Base-by-base conservation (phyloP, 441 rosid genomes). In the Euphorbia celastroides region DNA sequence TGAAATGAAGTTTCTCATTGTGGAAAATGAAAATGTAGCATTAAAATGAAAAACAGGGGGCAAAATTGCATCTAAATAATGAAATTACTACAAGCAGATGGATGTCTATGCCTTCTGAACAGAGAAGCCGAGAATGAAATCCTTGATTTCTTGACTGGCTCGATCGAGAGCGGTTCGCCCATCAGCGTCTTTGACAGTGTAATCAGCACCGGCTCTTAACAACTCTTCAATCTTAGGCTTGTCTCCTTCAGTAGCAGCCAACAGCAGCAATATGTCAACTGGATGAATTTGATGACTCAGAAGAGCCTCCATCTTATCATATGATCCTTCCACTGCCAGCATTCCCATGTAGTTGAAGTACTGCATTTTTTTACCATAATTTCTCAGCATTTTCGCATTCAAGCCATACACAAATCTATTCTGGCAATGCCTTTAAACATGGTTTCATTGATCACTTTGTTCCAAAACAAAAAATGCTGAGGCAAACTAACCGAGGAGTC, bases 261-360 rank as follows among this genome's bases (percentile, higher is more conserved):
- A 62, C 74, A 90, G 62, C 61, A 90, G 36, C 44, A 92, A 78
- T 72, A 92, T 89, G 73, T 92, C 98, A 14, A 89, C 95, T 2
- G 96, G 96, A 65, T 88, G 96, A n/a, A 92, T 89, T 76, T 86
- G 74, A 52, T 86, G 83, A 72, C 57, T 84, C 36, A 92, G 70
- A 68, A 92, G 92, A 70, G 92, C 92, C 68, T 92, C 95, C 98
- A 92, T 92, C 80, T 88, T 90, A 62, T 82, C 93, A 46, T 88
- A 90, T 31, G 98, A 26, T 4, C 97, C 96, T 75, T 92, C 96
- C 1, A 89, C 92, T 0, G 92, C 97, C 62, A 92, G 92, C 94
- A 92, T 92, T 44, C 97, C 97, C 92, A 92, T 89, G 72, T 89
- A 92, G 79, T 92, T 92, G 65, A 92, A 89, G 78, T 89, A 92